Conservation (phyloP, 2,329 filamentous ascomycete species). For the Dichotomopilus funicola region DNA sequence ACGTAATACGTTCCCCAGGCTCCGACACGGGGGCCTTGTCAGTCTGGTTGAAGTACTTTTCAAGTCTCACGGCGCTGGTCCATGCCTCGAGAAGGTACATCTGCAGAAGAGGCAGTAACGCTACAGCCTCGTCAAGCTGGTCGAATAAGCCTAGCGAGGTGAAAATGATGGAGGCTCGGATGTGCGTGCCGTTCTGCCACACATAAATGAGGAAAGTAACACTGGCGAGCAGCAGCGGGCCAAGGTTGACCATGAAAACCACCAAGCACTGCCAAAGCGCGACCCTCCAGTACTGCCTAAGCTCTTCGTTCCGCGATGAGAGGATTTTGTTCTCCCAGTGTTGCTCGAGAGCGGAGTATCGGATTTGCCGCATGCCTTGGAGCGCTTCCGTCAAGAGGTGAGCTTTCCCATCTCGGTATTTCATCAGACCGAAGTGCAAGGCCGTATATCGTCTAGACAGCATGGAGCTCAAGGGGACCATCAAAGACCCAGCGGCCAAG, state of each 20-base stretch:
- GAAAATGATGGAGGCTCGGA: conserved; percentile 32
- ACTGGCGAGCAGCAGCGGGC: conserved; percentile 30
- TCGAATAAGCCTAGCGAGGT: conserved; percentile 32
- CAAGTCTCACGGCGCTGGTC: conserved; percentile 31
- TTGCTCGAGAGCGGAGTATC: conserved; percentile 32
- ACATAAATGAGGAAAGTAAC: conserved; percentile 30
- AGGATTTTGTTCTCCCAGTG: conserved; percentile 32
- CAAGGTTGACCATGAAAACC: conserved; percentile 28
- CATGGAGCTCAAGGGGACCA: conserved; percentile 27
- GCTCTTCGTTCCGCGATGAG: conserved; percentile 30
- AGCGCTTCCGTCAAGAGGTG: conserved; percentile 32
- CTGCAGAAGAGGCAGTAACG: conserved; percentile 29
- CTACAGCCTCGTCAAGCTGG: conserved; percentile 30
- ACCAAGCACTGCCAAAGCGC: conserved; percentile 28
- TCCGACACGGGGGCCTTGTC: conserved; percentile 26
- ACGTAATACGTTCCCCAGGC: conserved; percentile 23
- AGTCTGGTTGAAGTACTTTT: conserved; percentile 30
- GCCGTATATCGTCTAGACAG: conserved; percentile 28
- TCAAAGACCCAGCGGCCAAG: conserved; percentile 23
- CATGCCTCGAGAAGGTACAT: conserved; percentile 32
- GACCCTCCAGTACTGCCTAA: conserved; percentile 30
- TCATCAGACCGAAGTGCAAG: conserved; percentile 32
- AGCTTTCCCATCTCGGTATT: conserved; percentile 31
- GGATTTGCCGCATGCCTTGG: conserved; percentile 35
- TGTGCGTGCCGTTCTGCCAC: conserved; percentile 27